phyloP scores from a whole-genome alignment of 495 filamentous ascomycete species.

The Penicilliopsis zonata region DNA sequence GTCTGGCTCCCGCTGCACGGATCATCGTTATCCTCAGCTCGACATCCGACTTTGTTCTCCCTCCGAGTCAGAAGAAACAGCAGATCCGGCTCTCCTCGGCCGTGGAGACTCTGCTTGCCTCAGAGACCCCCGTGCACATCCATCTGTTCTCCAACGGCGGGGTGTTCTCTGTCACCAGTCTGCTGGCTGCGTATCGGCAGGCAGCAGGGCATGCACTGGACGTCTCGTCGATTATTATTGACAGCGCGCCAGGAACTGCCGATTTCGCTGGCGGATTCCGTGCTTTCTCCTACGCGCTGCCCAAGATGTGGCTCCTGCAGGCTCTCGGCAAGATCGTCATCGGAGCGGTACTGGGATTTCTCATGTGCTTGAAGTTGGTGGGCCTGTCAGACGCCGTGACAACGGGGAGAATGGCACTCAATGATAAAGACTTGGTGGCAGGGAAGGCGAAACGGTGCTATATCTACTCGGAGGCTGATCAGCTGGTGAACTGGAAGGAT shows the following conservation, averaged over 20 bases:
- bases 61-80: constrained; percentile 13
- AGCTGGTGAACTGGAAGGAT: constrained; percentile 23
- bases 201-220: constrained; percentile 19
- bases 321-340: constrained; percentile 15
- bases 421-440: constrained; percentile 16
- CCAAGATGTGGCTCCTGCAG: constrained; percentile 19
- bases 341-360: constrained; percentile 11
- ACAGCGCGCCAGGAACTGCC: constrained; percentile 30
- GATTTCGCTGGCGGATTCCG: constrained; percentile 13
- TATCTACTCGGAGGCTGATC: constrained; percentile 34
- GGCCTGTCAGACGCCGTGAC: constrained; percentile 14
- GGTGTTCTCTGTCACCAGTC: constrained; percentile 14
- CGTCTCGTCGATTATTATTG: constrained; percentile 24
- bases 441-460: constrained; percentile 20
- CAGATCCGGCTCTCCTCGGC: constrained; percentile 23
- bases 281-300: constrained; percentile 26
- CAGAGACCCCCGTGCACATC: constrained; percentile 19
- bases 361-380: constrained; percentile 7
- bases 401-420: constrained; percentile 15
- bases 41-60: constrained; percentile 24
- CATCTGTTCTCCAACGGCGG: constrained; percentile 37
- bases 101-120: constrained; percentile 19
- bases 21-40: constrained; percentile 27
- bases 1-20: constrained; percentile 21
- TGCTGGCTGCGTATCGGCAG: constrained; percentile 20